phyloP scores from a whole-genome alignment of 2,329 filamentous ascomycete species.

The Paecilomyces niveus region DNA sequence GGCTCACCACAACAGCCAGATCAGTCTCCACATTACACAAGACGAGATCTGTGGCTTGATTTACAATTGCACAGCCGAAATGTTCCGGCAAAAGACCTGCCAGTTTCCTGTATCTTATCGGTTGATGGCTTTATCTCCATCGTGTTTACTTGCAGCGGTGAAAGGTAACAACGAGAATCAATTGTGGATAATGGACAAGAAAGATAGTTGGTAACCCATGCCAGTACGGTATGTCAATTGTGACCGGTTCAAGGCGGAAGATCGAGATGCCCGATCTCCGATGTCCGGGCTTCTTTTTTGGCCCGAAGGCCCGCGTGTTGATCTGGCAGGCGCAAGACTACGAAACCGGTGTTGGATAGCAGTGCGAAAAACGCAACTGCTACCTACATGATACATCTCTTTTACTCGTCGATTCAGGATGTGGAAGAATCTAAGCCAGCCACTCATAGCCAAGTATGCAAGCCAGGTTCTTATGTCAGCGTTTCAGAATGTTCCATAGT shows the following conservation, averaged over 20 bases:
- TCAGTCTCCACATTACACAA: background rate
- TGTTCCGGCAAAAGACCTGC: background rate
- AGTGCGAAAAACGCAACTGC: background rate
- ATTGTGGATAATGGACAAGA: background rate
- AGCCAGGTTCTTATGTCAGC: background rate
- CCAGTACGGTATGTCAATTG: background rate
- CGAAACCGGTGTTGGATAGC: background rate
- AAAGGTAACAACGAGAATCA: background rate
- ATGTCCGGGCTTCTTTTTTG: background rate
- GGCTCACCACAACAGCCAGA: background rate
- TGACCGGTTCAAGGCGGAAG: background rate
- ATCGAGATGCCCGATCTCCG: background rate
- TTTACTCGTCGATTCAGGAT: background rate
- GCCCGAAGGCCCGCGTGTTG: background rate
- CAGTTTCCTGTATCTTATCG: background rate
- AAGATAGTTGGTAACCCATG: background rate
- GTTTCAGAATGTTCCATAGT: background rate
- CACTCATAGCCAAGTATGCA: background rate
- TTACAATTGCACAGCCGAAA: background rate
- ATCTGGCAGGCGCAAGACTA: too few species aligned
- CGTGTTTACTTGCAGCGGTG: background rate
- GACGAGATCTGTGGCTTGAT: background rate
- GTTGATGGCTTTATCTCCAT: background rate
- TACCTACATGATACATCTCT: background rate
- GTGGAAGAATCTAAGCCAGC: background rate